Percentiles rank a stretch among this genome's conserved stretches.
These are phyloP conservation scores for Penicillium lagena DNA, from an alignment of 495 filamentous ascomycete species.

Conservation along the genomic window DNA sequence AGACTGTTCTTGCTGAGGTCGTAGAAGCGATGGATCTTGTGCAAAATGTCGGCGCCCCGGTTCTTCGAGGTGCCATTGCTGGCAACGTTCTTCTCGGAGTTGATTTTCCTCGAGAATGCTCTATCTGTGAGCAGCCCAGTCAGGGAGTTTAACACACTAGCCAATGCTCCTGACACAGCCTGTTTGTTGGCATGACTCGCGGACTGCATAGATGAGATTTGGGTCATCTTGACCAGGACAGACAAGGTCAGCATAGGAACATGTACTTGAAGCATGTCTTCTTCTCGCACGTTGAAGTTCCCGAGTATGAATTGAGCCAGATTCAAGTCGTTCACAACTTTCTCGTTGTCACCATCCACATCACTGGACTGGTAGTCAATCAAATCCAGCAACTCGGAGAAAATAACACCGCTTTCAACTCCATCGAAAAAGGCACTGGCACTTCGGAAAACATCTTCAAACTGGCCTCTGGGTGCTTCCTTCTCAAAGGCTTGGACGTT, in stretches of 20 bases:
- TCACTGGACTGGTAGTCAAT: slow-evolving; percentile 26
- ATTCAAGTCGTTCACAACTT: slow-evolving; percentile 44
- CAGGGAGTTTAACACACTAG: slow-evolving; percentile 27
- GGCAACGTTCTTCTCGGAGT: slow-evolving; percentile 15
- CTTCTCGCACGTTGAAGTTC: slow-evolving; percentile 89
- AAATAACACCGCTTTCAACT: slow-evolving; percentile 89
- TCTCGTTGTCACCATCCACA: slow-evolving; percentile 38
- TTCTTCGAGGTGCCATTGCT: slow-evolving; percentile 10
- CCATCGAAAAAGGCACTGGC: slow-evolving; percentile 96
- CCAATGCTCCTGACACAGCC: slow-evolving; percentile 19
- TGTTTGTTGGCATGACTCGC: slow-evolving; percentile 11
- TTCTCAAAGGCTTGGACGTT: slow-evolving; percentile 67
- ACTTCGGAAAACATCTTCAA: slow-evolving; percentile 83
- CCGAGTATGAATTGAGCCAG: slow-evolving; percentile 76
- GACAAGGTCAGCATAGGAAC: slow-evolving; percentile 68
- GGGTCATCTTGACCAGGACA: slow-evolving; percentile 50
- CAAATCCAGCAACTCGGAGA: slow-evolving; percentile 65
- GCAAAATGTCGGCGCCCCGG: slow-evolving; percentile 42
- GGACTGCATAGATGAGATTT: slow-evolving; percentile 13
- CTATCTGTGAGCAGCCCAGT: slow-evolving; percentile 61
- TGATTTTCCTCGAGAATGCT: slow-evolving; percentile 49
- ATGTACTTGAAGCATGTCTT: slow-evolving; percentile 89
- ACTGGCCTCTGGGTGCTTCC: slow-evolving; percentile 53
- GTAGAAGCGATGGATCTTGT: slow-evolving; percentile 61
- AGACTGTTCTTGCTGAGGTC: slow-evolving; percentile 37